Conservation (phyloP, 2,329 filamentous ascomycete species). For the Calonectria montana region DNA sequence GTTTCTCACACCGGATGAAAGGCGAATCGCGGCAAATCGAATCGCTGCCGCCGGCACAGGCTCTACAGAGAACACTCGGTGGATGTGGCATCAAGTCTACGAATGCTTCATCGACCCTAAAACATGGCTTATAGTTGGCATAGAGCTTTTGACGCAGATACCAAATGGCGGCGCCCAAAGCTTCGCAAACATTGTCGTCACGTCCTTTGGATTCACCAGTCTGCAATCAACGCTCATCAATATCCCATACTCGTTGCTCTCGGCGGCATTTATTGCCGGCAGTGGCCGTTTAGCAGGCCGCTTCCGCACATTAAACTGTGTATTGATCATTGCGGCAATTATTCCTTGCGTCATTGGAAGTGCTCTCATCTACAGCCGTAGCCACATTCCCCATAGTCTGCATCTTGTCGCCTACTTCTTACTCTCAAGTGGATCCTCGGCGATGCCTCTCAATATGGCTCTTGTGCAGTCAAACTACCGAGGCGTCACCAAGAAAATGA, state of each 20-base stretch:
- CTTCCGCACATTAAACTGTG: conserved; percentile 62
- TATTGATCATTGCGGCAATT: conserved; percentile 62
- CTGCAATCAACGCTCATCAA: conserved; percentile 67
- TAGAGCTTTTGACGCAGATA: conserved; percentile 66
- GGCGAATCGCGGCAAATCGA: conserved; percentile 58
- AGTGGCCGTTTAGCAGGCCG: conserved; percentile 63
- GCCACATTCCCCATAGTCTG: conserved; percentile 52
- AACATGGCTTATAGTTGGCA: conserved; percentile 67
- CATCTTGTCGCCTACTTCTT: conserved; percentile 70
- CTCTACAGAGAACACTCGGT: conserved; percentile 58
- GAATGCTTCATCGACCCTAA: conserved; percentile 70
- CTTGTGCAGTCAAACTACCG: conserved; percentile 67
- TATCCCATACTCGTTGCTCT: conserved; percentile 68
- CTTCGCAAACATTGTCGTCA: conserved; percentile 68
- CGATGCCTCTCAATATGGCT: conserved; percentile 66
- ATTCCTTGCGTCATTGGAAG: conserved; percentile 64
- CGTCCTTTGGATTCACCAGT: conserved; percentile 65
- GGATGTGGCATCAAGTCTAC: conserved; percentile 61
- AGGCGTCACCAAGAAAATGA: conserved; percentile 71
- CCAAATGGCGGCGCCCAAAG: conserved; percentile 72
- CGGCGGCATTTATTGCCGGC: conserved; percentile 58
- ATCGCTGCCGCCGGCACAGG: conserved; percentile 64
- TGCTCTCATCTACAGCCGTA: conserved; percentile 63
- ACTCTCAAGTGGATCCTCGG: conserved; percentile 63
- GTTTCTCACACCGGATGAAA: conserved; percentile 68